These are phyloP conservation scores for Entomortierella lignicola DNA, from an alignment of 192 early-diverging fungal genomes.

Conservation along the genomic window DNA sequence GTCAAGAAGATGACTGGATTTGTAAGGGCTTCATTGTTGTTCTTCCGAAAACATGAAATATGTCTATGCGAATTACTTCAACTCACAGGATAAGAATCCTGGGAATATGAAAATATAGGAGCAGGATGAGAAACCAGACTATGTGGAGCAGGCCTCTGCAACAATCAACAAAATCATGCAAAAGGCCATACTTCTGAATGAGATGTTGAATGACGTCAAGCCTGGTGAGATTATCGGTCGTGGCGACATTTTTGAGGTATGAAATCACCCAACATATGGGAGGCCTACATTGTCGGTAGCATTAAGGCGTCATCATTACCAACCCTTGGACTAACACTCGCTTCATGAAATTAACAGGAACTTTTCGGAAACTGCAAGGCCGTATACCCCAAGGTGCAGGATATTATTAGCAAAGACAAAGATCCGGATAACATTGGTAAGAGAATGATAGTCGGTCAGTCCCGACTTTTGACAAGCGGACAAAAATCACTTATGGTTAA, in stretches of 20 bases:
- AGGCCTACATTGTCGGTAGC: no score
- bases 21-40: constrained; percentile 56
- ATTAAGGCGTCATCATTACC: no score
- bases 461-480: not conserved
- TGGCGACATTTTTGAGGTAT: constrained; percentile 63
- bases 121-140: constrained; percentile 78
- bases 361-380: constrained; percentile 72
- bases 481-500: not conserved
- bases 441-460: not conserved
- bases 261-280: no score
- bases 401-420: constrained; percentile 75
- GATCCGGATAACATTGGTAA: constrained; percentile 83
- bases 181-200: constrained; percentile 79
- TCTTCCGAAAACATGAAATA: not conserved
- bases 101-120: constrained; percentile 45
- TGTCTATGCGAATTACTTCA: constrained; percentile 27
- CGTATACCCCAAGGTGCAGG: constrained; percentile 80
- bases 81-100: no score
- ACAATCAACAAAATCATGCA: constrained; percentile 87
- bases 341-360: constrained; percentile 60
- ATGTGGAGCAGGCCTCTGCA: constrained; percentile 82
- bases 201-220: constrained; percentile 81
- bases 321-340: not conserved
- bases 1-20: constrained; percentile 99
- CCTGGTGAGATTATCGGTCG: constrained; percentile 63